Evolutionary conservation across 2,329 filamentous ascomycete genomes (phyloP), one percentile per base, ranked within the genome.

Genomic region (Phyllosticta citribraziliensis): DNA sequence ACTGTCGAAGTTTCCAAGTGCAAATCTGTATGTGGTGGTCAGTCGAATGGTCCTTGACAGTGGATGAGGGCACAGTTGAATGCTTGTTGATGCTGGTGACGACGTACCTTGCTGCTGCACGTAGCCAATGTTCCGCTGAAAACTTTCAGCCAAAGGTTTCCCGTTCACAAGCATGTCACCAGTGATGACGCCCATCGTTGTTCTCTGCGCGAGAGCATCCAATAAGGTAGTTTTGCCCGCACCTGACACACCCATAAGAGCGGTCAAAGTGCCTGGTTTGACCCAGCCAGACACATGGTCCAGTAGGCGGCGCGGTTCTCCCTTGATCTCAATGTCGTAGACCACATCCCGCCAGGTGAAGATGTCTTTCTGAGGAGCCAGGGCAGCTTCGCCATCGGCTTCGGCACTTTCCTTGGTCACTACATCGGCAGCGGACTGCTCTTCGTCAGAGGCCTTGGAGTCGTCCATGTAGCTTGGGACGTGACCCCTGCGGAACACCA

Each of bases 341-440:
- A 70, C 72, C 5, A 82, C 77, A 64, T 82, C 71, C 24, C 72
- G 68, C 80, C 80, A 83, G 3, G 91, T 88, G 79, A 95, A 95
- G 64, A 92, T 84, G 22, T 74, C 75, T 50, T 72, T 77, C 53
- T 76, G 73, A n/a, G 73, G 70, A 19, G 70, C 68, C 6, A 74
- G 66, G 24, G 73, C 73, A 17, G 70, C 70, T 24, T 72, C 67
- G 1, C 19, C 50, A 19, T 40, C 35, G 20, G 19, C 22, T 14
- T 51, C 40, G 24, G 68, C 65, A 22, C 67, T 67, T 22, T 64
- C 65, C 19, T 69, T 67, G 47, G 66, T 62, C 63, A 71, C 67
- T 22, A 70, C 68, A 5, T 68, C 65, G n/a, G 63, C 64, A 5
- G 67, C 67, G 20, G 65, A 9, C 24, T n/a, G 64, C 56, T 75